phyloP scores from a whole-genome alignment of 192 early-diverging fungal species.

The Umbelopsis vinacea region DNA sequence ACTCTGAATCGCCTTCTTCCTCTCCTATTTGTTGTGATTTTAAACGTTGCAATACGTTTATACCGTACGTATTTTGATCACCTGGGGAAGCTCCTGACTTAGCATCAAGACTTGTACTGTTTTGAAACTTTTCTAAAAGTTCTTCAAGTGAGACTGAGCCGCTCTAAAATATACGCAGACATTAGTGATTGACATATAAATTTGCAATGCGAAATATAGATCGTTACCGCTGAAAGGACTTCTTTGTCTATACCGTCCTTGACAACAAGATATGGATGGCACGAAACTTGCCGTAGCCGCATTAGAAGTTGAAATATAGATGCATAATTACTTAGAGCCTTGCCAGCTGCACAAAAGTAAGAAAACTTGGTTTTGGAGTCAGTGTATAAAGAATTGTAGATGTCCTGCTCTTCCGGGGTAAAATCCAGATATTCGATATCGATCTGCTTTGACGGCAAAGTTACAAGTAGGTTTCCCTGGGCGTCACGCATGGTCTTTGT shows the following conservation, averaged over 20 bases:
- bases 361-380: slow-evolving; percentile 69
- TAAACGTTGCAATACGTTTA: slow-evolving; percentile 45
- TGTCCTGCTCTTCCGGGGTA: slow-evolving; percentile 64
- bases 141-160: slow-evolving; percentile 46
- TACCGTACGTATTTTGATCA: slow-evolving; percentile 38
- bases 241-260: slow-evolving; percentile 21
- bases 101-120: neutral
- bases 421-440: slow-evolving; percentile 68
- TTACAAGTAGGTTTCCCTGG: slow-evolving; percentile 80
- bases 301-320: slow-evolving; percentile 66
- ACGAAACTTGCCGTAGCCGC: slow-evolving; percentile 70
- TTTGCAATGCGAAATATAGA: neutral
- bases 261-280: slow-evolving; percentile 63
- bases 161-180: slow-evolving; percentile 22
- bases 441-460: slow-evolving; percentile 68
- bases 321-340: slow-evolving; percentile 70
- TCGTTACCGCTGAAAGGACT: slow-evolving; percentile 16
- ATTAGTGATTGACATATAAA: neutral
- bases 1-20: slow-evolving; percentile 40
- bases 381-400: slow-evolving; percentile 70
- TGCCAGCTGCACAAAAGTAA: slow-evolving; percentile 62
- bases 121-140: slow-evolving; percentile 45
- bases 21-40: slow-evolving; percentile 15
- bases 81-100: neutral
- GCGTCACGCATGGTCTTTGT: slow-evolving; percentile 80